These are phyloP conservation scores for Mycena sanguinolenta DNA, from an alignment of 768 basidiomycete genomes.

Conservation along the genomic window DNA sequence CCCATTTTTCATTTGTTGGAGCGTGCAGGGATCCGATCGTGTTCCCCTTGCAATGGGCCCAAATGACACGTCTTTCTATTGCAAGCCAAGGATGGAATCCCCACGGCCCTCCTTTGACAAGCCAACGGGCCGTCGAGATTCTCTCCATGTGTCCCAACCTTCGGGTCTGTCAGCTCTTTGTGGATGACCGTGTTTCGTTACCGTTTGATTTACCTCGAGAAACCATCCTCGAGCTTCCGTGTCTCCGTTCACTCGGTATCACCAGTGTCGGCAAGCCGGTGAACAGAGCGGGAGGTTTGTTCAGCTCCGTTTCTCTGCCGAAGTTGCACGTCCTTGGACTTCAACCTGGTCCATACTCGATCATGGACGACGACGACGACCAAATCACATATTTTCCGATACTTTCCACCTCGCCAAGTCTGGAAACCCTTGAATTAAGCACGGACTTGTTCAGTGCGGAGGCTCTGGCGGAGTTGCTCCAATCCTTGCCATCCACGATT, in stretches of 20 bases:
- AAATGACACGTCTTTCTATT: background rate
- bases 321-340: background rate
- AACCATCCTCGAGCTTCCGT: background rate
- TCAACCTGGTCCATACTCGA: background rate
- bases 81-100: too few relatives aligned
- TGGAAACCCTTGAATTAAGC: too few relatives aligned
- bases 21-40: too few relatives aligned
- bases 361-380: background rate
- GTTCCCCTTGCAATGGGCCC: too few relatives aligned
- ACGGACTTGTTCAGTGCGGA: too few relatives aligned
- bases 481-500: too few relatives aligned
- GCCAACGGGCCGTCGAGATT: too few relatives aligned
- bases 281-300: background rate
- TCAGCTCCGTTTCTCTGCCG: background rate
- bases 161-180: background rate
- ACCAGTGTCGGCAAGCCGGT: background rate
- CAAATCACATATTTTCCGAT: background rate
- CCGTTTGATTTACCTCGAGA: background rate
- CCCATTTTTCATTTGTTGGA: too few relatives aligned
- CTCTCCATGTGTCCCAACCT: constrained; percentile 3
- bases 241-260: background rate
- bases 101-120: too few relatives aligned
- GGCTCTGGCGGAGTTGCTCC: too few relatives aligned
- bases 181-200: background rate
- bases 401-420: background rate